These are phyloP conservation scores for Fusarium anthophilum DNA, from an alignment of 2,329 filamentous ascomycete genomes.

Conservation along the genomic window DNA sequence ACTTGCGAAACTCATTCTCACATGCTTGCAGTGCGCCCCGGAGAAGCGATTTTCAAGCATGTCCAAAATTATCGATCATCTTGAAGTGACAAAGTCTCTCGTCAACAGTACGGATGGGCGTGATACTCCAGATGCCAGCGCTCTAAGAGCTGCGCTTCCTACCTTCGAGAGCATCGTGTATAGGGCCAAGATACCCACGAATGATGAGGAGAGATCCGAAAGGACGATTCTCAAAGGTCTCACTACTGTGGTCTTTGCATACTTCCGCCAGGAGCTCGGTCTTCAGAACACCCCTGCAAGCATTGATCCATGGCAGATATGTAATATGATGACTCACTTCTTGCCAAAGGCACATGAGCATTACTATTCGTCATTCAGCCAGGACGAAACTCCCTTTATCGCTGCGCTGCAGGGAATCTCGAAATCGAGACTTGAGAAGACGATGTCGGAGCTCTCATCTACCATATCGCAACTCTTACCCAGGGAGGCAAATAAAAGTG, in stretches of 20 bases:
- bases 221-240: background rate
- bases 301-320: background rate
- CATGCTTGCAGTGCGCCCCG: background rate
- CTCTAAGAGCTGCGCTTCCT: background rate
- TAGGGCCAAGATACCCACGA: background rate
- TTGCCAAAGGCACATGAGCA: background rate
- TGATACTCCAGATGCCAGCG: background rate
- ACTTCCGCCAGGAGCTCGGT: background rate
- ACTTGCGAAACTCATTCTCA: background rate
- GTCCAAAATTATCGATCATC: background rate
- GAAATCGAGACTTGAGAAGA: background rate
- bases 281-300: background rate
- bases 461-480: background rate
- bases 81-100: background rate
- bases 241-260: background rate
- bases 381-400: background rate
- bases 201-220: background rate
- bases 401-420: background rate
- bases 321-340: background rate
- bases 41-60: background rate
- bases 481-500: background rate
- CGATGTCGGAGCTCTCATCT: background rate
- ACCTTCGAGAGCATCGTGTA: background rate
- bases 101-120: background rate
- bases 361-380: background rate